phyloP scores from a whole-genome alignment of 371 early-diverging fungal genomes.

The Syncephalastrum contaminatum region DNA sequence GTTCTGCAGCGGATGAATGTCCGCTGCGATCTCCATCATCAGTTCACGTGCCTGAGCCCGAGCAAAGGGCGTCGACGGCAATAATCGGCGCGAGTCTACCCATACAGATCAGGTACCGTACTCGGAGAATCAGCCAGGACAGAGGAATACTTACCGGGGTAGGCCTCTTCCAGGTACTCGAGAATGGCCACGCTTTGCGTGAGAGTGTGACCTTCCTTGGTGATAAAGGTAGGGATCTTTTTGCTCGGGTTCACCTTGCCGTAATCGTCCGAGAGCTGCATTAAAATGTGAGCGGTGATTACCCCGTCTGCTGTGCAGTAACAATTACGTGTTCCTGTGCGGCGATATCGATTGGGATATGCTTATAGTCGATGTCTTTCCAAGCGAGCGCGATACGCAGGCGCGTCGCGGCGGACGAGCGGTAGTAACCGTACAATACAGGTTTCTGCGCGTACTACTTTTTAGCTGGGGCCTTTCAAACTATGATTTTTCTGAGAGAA shows the following conservation, averaged over 20 bases:
- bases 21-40: conserved; percentile 70
- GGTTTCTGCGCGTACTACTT: too few relatives aligned
- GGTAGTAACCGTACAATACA: too few relatives aligned
- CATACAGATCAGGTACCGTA: not conserved
- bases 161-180: conserved; percentile 85
- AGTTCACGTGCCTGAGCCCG: conserved; percentile 79
- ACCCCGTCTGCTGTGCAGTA: too few relatives aligned
- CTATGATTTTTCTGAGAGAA: too few relatives aligned
- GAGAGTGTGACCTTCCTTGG: conserved; percentile 53
- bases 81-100: conserved; percentile 41
- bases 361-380: conserved; percentile 22
- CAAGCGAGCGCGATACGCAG: too few relatives aligned
- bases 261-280: conserved; percentile 42
- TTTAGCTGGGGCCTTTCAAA: too few relatives aligned
- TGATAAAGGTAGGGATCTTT: conserved; percentile 69
- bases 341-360: conserved; percentile 39
- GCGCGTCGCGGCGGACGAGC: too few relatives aligned
- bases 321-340: too few relatives aligned
- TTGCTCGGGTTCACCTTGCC: conserved; percentile 62
- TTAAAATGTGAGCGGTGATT: too few relatives aligned
- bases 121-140: conserved; percentile 12
- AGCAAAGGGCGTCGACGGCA: conserved; percentile 68
- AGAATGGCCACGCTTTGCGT: conserved; percentile 81
- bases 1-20: conserved; percentile 92
- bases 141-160: conserved; percentile 51